Conservation (phyloP, 2,329 filamentous ascomycete species). For the Chrysosporium keratinophilum region DNA sequence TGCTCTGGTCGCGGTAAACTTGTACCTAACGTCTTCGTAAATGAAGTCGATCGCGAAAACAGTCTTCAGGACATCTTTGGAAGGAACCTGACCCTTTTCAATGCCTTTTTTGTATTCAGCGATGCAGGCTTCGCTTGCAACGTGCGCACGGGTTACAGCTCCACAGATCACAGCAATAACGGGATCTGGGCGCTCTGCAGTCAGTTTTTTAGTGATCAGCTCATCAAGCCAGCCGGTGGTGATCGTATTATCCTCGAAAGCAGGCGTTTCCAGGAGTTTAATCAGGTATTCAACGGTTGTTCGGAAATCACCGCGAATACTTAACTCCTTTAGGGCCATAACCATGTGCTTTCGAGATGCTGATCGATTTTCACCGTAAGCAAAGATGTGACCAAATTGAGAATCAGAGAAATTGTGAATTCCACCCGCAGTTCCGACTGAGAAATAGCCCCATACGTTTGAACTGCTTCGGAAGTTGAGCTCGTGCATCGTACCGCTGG, state of each 20-base stretch:
- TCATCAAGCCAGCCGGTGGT: slow-evolving; percentile 98
- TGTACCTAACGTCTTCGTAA: slow-evolving; percentile 92
- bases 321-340: slow-evolving; percentile 93
- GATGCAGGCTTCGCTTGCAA: slow-evolving; percentile 83
- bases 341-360: slow-evolving; percentile 99
- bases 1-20: slow-evolving; percentile 92
- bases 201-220: slow-evolving; percentile 94
- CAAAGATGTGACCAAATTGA: slow-evolving; percentile 98
- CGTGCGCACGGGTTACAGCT: slow-evolving; percentile 87
- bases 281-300: slow-evolving; percentile 98
- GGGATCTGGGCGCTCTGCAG: slow-evolving; percentile 85
- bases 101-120: slow-evolving; percentile 77
- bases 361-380: slow-evolving; percentile 92
- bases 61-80: slow-evolving; percentile 93
- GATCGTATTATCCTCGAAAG: slow-evolving; percentile 98
- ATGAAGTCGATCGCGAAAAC: slow-evolving; percentile 98
- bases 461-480: slow-evolving; percentile 98
- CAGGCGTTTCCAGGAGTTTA: slow-evolving; percentile 94
- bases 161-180: slow-evolving; percentile 92
- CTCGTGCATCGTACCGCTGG: slow-evolving; percentile 97
- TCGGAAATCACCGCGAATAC: slow-evolving; percentile 97
- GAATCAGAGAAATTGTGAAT: slow-evolving; percentile 99
- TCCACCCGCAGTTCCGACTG: slow-evolving; percentile 86
- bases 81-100: slow-evolving; percentile 93
- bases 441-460: slow-evolving; percentile 99